Evolutionary conservation across 805 yeast genomes (phyloP).

Genomic region (Candida suzukii): DNA sequence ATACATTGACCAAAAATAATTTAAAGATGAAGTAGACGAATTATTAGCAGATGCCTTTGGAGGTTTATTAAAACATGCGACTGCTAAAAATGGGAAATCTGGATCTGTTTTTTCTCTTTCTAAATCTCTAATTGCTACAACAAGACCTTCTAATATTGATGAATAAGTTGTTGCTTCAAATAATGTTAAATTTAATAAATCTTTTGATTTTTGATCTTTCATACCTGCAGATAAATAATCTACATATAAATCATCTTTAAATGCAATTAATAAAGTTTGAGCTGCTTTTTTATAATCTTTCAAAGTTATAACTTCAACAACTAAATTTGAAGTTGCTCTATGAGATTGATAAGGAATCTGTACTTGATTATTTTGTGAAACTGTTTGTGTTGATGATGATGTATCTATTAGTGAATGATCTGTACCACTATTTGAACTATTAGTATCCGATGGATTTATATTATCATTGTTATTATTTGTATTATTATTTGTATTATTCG

Average conservation of each 20-base stretch:
- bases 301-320: slow-evolving; percentile 25
- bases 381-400: background rate
- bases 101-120: slow-evolving; percentile 34
- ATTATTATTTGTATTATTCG: background rate
- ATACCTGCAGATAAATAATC: slow-evolving; percentile 40
- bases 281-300: slow-evolving; percentile 51
- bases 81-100: slow-evolving; percentile 43
- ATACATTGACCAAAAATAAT: slow-evolving; percentile 25
- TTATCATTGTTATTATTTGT: background rate
- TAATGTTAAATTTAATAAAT: slow-evolving; percentile 39
- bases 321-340: background rate
- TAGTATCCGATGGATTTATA: background rate
- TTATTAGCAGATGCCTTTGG: slow-evolving; percentile 22
- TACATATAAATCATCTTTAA: slow-evolving; percentile 48
- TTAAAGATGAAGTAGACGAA: slow-evolving; percentile 26
- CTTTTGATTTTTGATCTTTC: slow-evolving; percentile 26
- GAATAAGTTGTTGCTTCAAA: slow-evolving; percentile 50
- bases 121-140: slow-evolving; percentile 42
- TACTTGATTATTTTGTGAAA: no score
- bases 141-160: slow-evolving; percentile 41
- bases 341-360: no score
- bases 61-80: slow-evolving; percentile 40
- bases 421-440: background rate
- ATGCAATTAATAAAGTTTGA: slow-evolving; percentile 43
- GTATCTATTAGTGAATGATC: background rate